These are phyloP conservation scores for Arthroderma sp. DNA, from an alignment of 2,329 filamentous ascomycete species.

Conservation along the genomic window DNA sequence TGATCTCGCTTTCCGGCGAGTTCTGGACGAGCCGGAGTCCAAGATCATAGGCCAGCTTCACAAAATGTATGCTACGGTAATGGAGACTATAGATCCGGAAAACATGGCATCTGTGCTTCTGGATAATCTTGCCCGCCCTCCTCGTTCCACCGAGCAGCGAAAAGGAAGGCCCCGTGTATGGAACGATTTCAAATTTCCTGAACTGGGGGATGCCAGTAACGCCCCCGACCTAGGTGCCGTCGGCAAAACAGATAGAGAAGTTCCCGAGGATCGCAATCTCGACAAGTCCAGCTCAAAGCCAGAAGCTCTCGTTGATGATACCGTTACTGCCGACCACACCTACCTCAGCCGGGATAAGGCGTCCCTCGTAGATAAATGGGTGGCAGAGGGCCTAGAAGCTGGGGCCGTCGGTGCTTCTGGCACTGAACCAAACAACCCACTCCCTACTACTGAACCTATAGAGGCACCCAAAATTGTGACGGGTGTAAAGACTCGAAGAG, in stretches of 20 bases:
- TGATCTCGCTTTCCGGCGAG: constrained; percentile 11
- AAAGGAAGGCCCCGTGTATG: constrained; percentile 19
- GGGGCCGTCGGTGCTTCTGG: constrained; percentile 7
- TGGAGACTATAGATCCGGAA: constrained; percentile 11
- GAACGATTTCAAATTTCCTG: constrained; percentile 19
- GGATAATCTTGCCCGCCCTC: constrained; percentile 12
- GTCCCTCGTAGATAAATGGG: constrained; percentile 19
- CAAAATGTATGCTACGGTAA: constrained; percentile 16
- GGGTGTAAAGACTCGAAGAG: background rate
- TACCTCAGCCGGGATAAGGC: constrained; percentile 18
- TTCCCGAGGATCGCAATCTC: background rate
- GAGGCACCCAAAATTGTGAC: background rate
- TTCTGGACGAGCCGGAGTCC: constrained; percentile 14
- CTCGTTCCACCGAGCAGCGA: constrained; percentile 10
- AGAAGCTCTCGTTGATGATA: background rate
- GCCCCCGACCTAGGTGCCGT: constrained; percentile 10
- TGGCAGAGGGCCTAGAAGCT: constrained; percentile 14
- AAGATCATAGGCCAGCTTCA: constrained; percentile 8
- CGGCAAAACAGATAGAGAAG: constrained; percentile 5
- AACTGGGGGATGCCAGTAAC: constrained; percentile 19
- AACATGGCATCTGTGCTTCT: constrained; percentile 8
- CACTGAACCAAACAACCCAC: constrained; percentile 4
- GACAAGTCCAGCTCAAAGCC: background rate
- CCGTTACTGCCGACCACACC: constrained; percentile 9
- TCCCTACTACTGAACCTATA: background rate